Conservation (phyloP, 768 basidiomycete genomes). For the Astraeus odoratus region DNA sequence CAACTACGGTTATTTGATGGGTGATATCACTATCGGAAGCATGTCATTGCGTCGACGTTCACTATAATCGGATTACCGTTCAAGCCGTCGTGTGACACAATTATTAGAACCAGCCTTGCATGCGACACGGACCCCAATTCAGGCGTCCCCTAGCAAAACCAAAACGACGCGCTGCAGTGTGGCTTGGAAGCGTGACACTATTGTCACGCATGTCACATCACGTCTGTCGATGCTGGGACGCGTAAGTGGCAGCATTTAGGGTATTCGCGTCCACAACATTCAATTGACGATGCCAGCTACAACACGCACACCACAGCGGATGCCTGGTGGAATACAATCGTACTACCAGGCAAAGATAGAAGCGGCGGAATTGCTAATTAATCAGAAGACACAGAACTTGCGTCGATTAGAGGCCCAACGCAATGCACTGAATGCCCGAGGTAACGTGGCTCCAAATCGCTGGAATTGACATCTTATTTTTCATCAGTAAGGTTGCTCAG, state of each 20-base stretch:
- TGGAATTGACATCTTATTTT: background rate
- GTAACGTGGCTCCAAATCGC: constrained; percentile 33
- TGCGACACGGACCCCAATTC: no score
- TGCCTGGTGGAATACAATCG: constrained; percentile 67
- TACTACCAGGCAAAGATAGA: constrained; percentile 98
- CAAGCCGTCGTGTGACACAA: no score
- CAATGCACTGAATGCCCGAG: constrained; percentile 94
- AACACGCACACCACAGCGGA: constrained; percentile 24
- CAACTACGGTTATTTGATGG: no score
- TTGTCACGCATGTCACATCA: constrained; percentile 1
- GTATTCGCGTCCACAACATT: background rate
- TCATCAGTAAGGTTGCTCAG: constrained; percentile 73
- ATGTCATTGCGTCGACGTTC: no score
- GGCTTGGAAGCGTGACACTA: background rate
- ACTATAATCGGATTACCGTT: no score
- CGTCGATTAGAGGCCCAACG: constrained; percentile 93
- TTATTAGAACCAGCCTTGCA: no score
- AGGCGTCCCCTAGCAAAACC: no score
- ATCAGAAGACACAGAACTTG: constrained; percentile 94
- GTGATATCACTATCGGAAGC: no score
- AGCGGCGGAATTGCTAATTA: constrained; percentile 85
- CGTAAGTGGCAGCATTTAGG: constrained; percentile 1
- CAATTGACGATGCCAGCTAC: constrained; percentile 32
- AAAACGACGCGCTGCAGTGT: no score
- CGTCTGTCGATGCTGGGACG: constrained; percentile 2